Evolutionary conservation across 2,329 filamentous ascomycete species (phyloP), one percentile per base, ranked within the genome.

Genomic region (Paecilomyces sp.): DNA sequence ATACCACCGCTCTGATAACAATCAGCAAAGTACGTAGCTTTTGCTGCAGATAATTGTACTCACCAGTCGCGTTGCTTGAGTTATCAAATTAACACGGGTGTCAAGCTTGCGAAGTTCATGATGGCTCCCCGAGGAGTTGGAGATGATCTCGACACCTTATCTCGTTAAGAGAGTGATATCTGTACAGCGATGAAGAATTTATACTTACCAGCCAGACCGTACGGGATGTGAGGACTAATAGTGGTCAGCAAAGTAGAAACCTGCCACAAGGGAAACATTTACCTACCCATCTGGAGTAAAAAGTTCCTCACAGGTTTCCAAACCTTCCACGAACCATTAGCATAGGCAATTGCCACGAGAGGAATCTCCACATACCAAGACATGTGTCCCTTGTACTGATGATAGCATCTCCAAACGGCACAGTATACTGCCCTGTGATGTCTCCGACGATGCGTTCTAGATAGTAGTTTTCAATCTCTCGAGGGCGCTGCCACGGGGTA

Each of bases 71-170:
- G 88, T 91, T 0, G 85, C 86, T 65, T 89, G 83, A 1, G 78
- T 76, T 58, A 91, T 91, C 4, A 92, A 75, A 4, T 84, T 80
- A 30, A 91, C 75, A 1, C 87, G 77, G 0, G 78, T 83, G 60
- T 87, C 76, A 0, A 91, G 80, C 70, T 91, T 91, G 18, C 86
- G 78, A 8, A 91, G 74, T 65, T 86, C 82, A 67, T 86, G 85
- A 70, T 93, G 90, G 12, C 81, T 85, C 6, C 86, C 89, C 57
- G 81, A 86, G 2, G 81, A 85, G 71, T 93, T 93, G 8, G 85
- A 85, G 63, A 90, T 82, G 58, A 91, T 86, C 67, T 91, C 90
- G 5, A 85, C 84, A 3, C 90, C 90, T 66, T 9, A 15, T 3
- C 7, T 3, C 28, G 33, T 67, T 22, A 64, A 58, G 13, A 55